phyloP scores from a whole-genome alignment of 2,329 filamentous ascomycete genomes.

The Lomentospora prolificans region DNA sequence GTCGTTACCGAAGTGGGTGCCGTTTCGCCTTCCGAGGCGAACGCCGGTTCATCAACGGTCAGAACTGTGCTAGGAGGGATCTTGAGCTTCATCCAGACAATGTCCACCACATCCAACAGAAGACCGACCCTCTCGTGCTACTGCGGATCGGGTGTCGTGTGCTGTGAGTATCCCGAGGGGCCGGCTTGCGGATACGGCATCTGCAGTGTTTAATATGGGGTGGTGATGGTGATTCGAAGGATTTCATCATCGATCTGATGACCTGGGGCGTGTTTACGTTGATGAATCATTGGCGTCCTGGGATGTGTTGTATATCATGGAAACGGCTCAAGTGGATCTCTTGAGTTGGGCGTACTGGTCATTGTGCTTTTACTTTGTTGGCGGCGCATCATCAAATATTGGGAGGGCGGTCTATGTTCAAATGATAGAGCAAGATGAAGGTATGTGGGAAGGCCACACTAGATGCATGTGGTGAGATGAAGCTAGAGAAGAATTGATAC shows the following conservation, averaged over 20 bases:
- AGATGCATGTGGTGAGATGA: no score
- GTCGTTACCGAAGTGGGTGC: neutral
- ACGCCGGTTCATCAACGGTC: neutral
- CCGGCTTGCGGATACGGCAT: neutral
- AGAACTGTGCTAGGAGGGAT: neutral
- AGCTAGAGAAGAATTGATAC: no score
- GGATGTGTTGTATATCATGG: neutral
- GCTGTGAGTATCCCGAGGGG: neutral
- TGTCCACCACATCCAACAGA: neutral
- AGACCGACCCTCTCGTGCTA: neutral
- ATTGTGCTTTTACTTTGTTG: no score
- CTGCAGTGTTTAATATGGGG: neutral
- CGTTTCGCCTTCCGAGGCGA: neutral
- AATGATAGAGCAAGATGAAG: no score
- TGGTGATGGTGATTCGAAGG: no score
- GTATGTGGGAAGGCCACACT: no score
- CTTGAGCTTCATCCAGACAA: neutral
- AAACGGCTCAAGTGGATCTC: neutral
- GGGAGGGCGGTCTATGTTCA: no score
- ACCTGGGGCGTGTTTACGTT: no score
- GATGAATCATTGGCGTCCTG: neutral
- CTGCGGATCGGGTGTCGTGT: neutral
- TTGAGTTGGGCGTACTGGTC: no score
- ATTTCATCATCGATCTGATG: no score
- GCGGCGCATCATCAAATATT: no score